Evolutionary conservation across 441 rosid genomes (phyloP), one percentile per base, ranked within the genome.

Genomic region (Adansonia grandidieri): DNA sequence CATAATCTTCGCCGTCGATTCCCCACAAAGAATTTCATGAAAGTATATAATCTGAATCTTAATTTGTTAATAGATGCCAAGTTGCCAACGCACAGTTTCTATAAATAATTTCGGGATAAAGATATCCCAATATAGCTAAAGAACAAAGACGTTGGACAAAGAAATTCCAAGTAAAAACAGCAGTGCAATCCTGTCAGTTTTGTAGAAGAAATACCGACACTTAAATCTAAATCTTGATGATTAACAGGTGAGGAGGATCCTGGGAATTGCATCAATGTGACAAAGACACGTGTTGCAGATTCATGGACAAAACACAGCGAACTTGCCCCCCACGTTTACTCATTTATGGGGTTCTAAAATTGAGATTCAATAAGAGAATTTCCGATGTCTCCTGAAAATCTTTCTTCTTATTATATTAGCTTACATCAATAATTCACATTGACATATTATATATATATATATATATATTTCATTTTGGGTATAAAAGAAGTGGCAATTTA

Each of bases 401-500:
- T 75, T 66, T 24, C 54, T 73, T 77, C 80, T 88, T 73, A 83
- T 68, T 83, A 75, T 79, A 78, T 78, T 78, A 78, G 73, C 79
- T 74, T 82, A 80, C 87, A 81, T 80, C 84, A 78, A 82, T 40
- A 80, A 85, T 85, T 81, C 89, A 87, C 87, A 83, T 81, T 67
- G 15, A 54, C 2, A 54, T 54, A 11, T 11, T 54, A 24, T 24
- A 24, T 24, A 24, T 24, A 24, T 24, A 24, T 24, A 24, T 24
- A 24, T 24, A 24, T 24, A 24, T 24, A 24, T 14, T 54, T 48
- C 2, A 6, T 48, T 51, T 54, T 54, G 2, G 20, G 15, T n/a
- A 54, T 54, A 54, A n/a, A n/a, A 2, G 8, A 56, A n/a, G 61
- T 56, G 17, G 22, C 10, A 17, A 1, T 56, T 56, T 54, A 54